A percentile compares a stretch with the other conserved stretches of the same genome.
These are phyloP conservation scores for Tetrapisispora iriomotensis DNA, from an alignment of 805 yeast species.

Conservation along the genomic window DNA sequence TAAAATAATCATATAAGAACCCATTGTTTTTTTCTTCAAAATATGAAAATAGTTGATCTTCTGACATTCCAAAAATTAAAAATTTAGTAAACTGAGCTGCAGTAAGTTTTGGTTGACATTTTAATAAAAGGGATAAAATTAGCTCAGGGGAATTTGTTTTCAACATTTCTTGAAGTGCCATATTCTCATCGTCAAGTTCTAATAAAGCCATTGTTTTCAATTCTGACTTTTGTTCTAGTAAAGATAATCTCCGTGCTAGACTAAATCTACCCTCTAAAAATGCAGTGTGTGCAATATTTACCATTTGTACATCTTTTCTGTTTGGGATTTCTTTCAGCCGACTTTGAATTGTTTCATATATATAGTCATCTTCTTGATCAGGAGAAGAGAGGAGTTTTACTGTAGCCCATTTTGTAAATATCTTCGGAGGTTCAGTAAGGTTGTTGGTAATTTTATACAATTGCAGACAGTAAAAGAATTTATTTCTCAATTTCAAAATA, in stretches of 20 bases:
- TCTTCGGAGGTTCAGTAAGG: slow-evolving; percentile 12
- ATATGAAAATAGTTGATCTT: slow-evolving; percentile 26
- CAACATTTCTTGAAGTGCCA: slow-evolving; percentile 60
- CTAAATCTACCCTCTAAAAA: slow-evolving; percentile 59
- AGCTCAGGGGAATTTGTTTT: slow-evolving; percentile 53
- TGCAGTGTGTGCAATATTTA: slow-evolving; percentile 19
- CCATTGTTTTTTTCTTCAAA: slow-evolving; percentile 30
- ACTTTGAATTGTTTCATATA: slow-evolving; percentile 39
- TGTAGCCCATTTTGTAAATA: slow-evolving; percentile 77
- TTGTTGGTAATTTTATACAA: slow-evolving; percentile 40
- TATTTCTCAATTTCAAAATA: slow-evolving; percentile 47
- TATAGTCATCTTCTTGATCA: slow-evolving; percentile 46
- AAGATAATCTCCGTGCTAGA: slow-evolving; percentile 57
- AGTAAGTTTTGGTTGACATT: slow-evolving; percentile 43
- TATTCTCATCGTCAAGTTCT: slow-evolving; percentile 59
- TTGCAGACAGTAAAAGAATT: slow-evolving; percentile 54
- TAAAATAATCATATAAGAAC: slow-evolving; percentile 43
- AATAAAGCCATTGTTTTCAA: slow-evolving; percentile 55
- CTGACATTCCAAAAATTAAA: slow-evolving; percentile 36
- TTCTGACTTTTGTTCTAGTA: slow-evolving; percentile 49
- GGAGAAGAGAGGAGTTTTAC: slow-evolving; percentile 49
- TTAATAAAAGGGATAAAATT: slow-evolving; percentile 36
- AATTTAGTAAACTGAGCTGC: slow-evolving; percentile 61
- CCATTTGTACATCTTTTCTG: slow-evolving; percentile 33
- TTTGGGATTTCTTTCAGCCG: slow-evolving; percentile 6